These are phyloP conservation scores for Candida sakaeoensis DNA, from an alignment of 805 yeast genomes.

Conservation along the genomic window DNA sequence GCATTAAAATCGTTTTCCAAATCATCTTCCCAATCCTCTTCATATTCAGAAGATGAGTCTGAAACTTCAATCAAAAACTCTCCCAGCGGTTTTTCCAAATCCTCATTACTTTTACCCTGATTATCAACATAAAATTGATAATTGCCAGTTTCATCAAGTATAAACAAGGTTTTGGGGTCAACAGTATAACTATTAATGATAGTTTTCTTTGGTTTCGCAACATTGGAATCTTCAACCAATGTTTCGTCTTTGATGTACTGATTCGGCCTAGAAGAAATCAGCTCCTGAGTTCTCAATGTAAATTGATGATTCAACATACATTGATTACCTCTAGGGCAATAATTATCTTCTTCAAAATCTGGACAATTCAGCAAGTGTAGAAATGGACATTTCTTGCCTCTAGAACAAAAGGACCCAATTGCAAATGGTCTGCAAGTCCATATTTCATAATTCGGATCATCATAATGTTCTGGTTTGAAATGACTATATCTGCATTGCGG, in stretches of 20 bases:
- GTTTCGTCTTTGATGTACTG: conserved; percentile 15
- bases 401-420: conserved; percentile 61
- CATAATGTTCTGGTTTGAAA: conserved; percentile 45
- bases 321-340: conserved; percentile 47
- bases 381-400: conserved; percentile 55
- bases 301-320: conserved; percentile 53
- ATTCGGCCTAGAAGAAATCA: conserved; percentile 16
- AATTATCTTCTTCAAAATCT: conserved; percentile 59
- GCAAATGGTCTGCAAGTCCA: conserved; percentile 66
- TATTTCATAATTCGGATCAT: conserved; percentile 34
- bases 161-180: conserved; percentile 24
- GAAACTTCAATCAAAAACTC: conserved; percentile 11
- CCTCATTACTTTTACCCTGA: conserved; percentile 1
- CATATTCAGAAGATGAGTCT: conserved; percentile 13
- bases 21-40: conserved; percentile 14
- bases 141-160: conserved; percentile 15
- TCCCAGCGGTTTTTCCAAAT: background rate
- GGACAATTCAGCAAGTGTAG: conserved; percentile 67
- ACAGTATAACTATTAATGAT: conserved; percentile 33
- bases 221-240: conserved; percentile 5
- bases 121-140: conserved; percentile 25
- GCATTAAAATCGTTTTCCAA: conserved; percentile 10
- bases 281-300: conserved; percentile 23
- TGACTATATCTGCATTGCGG: conserved; percentile 54
- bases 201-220: conserved; percentile 1